phyloP scores from a whole-genome alignment of 2,329 filamentous ascomycete species.

The Phaeomoniella chlamydospora region DNA sequence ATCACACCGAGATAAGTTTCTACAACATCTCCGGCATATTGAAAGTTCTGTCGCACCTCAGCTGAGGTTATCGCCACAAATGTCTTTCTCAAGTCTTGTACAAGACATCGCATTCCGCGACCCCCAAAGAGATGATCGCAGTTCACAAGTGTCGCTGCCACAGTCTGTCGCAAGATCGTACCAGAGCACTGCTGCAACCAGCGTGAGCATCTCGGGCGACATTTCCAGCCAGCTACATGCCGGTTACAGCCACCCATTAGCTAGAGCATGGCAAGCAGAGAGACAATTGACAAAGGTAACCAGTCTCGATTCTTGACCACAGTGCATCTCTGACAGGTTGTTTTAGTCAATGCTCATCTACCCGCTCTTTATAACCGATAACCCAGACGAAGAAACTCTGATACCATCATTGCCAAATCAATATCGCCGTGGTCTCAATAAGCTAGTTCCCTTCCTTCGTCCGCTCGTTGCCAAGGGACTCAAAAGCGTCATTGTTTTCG shows the following conservation, averaged over 20 bases:
- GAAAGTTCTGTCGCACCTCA: not conserved
- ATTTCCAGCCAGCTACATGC: conserved; percentile 75
- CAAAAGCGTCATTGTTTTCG: conserved; percentile 86
- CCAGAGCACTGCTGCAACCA: conserved; percentile 32
- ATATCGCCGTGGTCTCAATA: conserved; percentile 75
- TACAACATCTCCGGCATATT: too few relatives aligned
- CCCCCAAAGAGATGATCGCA: conserved; percentile 21
- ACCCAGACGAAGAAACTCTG: conserved; percentile 77
- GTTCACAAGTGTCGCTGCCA: conserved; percentile 24
- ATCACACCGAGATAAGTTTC: not conserved
- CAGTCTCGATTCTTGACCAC: not conserved
- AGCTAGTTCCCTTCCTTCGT: conserved; percentile 67
- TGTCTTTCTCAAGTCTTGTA: conserved; percentile 36
- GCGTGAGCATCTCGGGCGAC: conserved; percentile 42
- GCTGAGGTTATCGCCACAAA: conserved; percentile 7
- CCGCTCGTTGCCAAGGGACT: conserved; percentile 82
- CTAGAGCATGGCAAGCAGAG: conserved; percentile 70
- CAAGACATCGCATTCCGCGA: conserved; percentile 33
- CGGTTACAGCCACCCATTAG: conserved; percentile 67
- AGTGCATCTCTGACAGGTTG: conserved; percentile 2
- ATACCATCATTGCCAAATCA: conserved; percentile 89
- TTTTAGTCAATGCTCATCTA: conserved; percentile 92
- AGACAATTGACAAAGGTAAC: conserved; percentile 68
- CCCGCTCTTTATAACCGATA: conserved; percentile 89
- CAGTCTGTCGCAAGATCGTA: conserved; percentile 26